These are phyloP conservation scores for Xylariaceae sp. DNA, from an alignment of 2,329 filamentous ascomycete genomes.

Conservation along the genomic window DNA sequence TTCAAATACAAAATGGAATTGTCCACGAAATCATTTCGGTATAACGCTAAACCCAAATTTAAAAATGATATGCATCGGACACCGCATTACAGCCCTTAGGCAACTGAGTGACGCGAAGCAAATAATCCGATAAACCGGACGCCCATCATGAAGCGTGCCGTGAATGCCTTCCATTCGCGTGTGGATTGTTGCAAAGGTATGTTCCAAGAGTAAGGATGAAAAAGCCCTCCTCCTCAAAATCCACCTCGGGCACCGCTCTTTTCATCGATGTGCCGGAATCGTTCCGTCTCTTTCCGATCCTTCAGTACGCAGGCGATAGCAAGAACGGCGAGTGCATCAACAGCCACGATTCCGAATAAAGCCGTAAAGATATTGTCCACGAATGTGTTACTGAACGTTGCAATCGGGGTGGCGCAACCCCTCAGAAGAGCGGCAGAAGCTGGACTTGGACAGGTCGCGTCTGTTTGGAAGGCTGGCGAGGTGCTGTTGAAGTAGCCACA, in stretches of 20 bases:
- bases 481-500: slow-evolving; percentile 76
- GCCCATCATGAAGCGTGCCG: too few relatives aligned
- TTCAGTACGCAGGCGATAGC: slow-evolving; percentile 73
- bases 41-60: slow-evolving; percentile 11
- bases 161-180: too few relatives aligned
- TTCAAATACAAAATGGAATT: neutral
- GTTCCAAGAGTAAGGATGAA: too few relatives aligned
- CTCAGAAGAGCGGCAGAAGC: slow-evolving; percentile 65
- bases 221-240: slow-evolving; percentile 38
- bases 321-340: slow-evolving; percentile 66
- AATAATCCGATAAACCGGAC: neutral
- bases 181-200: too few relatives aligned
- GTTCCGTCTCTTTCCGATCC: slow-evolving; percentile 73
- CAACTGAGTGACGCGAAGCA: neutral
- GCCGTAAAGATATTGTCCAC: slow-evolving; percentile 75
- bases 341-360: slow-evolving; percentile 72
- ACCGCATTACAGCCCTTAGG: neutral
- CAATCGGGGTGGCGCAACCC: slow-evolving; percentile 66
- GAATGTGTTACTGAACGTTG: slow-evolving; percentile 65
- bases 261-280: slow-evolving; percentile 77
- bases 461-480: slow-evolving; percentile 66
- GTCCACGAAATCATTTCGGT: neutral
- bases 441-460: slow-evolving; percentile 64
- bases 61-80: neutral
- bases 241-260: slow-evolving; percentile 58